Evolutionary conservation across 345 rosid species (phyloP), one percentile per base, ranked within the genome.

Genomic region (Aethionema arabicum): DNA sequence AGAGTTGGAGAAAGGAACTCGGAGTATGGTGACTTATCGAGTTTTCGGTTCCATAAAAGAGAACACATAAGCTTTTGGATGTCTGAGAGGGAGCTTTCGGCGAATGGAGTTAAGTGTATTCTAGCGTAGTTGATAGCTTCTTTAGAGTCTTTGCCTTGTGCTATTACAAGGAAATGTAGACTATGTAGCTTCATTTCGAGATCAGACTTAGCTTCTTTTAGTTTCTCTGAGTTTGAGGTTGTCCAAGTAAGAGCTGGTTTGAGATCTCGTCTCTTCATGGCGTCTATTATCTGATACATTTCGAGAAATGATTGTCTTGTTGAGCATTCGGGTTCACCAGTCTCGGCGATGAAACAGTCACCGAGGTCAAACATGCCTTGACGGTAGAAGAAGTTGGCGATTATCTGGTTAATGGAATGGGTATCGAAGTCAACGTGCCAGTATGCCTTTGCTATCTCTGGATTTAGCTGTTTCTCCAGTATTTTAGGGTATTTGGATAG

Each of bases 381-480:
- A 38, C 87, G 79, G 70, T 83, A 83, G 64, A 85, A 83, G 60
- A 83, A 87, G 53, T 72, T 71, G 0, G 87, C 87, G 63, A 88
- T 80, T 12, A 85, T 76, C 76, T 88, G 86, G 75, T 79, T 81
- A 38, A 88, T 72, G 4, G 74, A 72, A 59, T 67, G 74, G 0
- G 70, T 63, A 59, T 88, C 90, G 36, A 88, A 88, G 16, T 83
- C 87, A 7, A 76, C 56, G 59, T 79, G 62, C 56, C 95, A 72
- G 57, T 78, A 83, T 31, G 95, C 95, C 69, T 78, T 88, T 30
- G 89, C 71, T 60, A 85, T 80, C 21, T 85, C 86, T 46, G 89
- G 61, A 68, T 77, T 78, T 61, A 88, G 76, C 14, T 75, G 66
- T 66, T 77, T 85, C 69, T 88, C 96, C 8, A 88, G 73, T 13